These are phyloP conservation scores for Leccinum variicolor DNA, from an alignment of 768 basidiomycete species.

Conservation along the genomic window DNA sequence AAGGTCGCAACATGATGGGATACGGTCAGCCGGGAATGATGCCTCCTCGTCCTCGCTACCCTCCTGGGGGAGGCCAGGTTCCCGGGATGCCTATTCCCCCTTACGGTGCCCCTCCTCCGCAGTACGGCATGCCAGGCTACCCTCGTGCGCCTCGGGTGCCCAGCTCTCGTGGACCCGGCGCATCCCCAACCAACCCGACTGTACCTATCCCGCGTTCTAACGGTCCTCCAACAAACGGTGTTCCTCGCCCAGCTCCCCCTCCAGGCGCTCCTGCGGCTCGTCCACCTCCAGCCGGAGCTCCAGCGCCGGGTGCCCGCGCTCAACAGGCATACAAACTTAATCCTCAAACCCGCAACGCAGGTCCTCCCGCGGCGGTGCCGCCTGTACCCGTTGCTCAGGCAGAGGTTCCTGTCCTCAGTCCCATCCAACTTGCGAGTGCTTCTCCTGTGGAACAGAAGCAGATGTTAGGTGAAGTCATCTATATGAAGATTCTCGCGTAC, in stretches of 20 bases:
- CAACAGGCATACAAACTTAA: constrained; percentile 33
- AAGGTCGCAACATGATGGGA: constrained; percentile 61
- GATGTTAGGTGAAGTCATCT: constrained; percentile 95
- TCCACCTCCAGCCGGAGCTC: constrained; percentile 42
- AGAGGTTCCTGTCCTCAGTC: constrained; percentile 54
- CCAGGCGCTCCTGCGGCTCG: constrained; percentile 42
- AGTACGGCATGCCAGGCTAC: constrained; percentile 72
- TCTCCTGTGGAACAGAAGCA: constrained; percentile 92
- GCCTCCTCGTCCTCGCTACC: constrained; percentile 84
- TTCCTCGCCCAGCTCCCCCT: constrained; percentile 44
- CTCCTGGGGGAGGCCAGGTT: constrained; percentile 64
- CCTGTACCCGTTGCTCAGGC: constrained; percentile 43
- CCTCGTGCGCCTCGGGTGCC: constrained; percentile 59
- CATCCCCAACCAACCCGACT: constrained; percentile 64
- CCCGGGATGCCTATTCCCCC: constrained; percentile 77
- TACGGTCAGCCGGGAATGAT: constrained; percentile 88
- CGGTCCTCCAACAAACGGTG: constrained; percentile 55
- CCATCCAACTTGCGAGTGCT: constrained; percentile 58
- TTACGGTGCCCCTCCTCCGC: constrained; percentile 71
- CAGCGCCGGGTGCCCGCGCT: constrained; percentile 39
- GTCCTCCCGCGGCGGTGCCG: constrained; percentile 29
- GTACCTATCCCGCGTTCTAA: constrained; percentile 64
- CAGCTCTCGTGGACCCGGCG: constrained; percentile 62
- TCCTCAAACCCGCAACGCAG: constrained; percentile 36
- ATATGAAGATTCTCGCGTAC: constrained; percentile 83